These are phyloP conservation scores for Aspergillus vadensis DNA, from an alignment of 2,329 filamentous ascomycete genomes.

Conservation along the genomic window DNA sequence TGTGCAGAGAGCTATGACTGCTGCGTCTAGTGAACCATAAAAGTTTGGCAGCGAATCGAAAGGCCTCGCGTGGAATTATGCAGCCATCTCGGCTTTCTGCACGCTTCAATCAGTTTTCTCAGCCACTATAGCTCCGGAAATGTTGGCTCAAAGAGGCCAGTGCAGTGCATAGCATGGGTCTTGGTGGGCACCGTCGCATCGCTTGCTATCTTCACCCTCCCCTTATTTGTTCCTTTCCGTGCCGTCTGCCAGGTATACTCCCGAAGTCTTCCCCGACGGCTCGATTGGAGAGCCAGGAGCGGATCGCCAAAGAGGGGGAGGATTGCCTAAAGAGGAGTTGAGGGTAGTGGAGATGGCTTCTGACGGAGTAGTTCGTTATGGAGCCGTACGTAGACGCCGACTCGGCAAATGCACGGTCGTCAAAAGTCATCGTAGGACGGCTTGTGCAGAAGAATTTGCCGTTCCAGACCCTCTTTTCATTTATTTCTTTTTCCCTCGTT, in stretches of 20 bases:
- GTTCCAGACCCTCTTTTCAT: background rate
- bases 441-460: background rate
- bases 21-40: background rate
- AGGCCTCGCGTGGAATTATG: background rate
- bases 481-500: constrained; percentile 3
- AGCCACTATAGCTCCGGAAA: background rate
- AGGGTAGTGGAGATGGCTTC: background rate
- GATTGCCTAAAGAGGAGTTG: background rate
- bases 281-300: background rate
- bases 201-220: background rate
- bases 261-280: background rate
- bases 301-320: background rate
- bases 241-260: background rate
- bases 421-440: background rate
- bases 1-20: background rate
- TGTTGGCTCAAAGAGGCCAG: background rate
- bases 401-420: background rate
- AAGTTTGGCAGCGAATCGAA: background rate
- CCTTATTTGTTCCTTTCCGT: background rate
- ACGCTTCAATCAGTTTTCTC: background rate
- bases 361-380: background rate
- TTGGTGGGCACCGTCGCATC: background rate
- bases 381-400: background rate
- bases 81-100: background rate
- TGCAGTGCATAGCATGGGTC: constrained; percentile 2